Conservation (phyloP, 805 yeast genomes). For the Saccharomycopsis malanga region DNA sequence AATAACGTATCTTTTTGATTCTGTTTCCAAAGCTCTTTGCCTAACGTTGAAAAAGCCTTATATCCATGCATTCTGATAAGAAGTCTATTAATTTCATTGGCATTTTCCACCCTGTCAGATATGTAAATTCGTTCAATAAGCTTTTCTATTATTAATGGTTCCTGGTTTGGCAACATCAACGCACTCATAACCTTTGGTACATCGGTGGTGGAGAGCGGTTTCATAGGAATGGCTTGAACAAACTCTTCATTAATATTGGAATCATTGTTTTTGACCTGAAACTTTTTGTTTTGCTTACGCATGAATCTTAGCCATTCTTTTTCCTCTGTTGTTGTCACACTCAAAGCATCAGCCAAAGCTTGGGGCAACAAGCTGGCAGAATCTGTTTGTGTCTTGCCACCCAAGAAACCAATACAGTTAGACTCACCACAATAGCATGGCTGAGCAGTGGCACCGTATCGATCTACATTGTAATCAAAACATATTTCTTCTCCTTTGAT, state of each 20-base stretch:
- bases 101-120: constrained; percentile 34
- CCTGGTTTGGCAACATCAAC: constrained; percentile 63
- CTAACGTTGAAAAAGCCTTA: constrained; percentile 59
- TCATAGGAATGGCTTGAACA: constrained; percentile 50
- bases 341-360: constrained; percentile 76
- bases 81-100: constrained; percentile 41
- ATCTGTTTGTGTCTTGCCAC: constrained; percentile 96
- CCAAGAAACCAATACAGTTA: constrained; percentile 88
- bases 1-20: constrained; percentile 23
- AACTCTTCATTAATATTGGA: constrained; percentile 57
- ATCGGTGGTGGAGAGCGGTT: constrained; percentile 43
- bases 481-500: constrained; percentile 81
- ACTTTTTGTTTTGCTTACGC: constrained; percentile 39
- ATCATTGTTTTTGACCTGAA: constrained; percentile 45
- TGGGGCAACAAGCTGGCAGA: constrained; percentile 81
- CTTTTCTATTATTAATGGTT: constrained; percentile 52
- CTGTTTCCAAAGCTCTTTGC: constrained; percentile 34
- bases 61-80: constrained; percentile 83
- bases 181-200: constrained; percentile 77
- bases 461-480: constrained; percentile 54
- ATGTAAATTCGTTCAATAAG: constrained; percentile 60
- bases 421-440: constrained; percentile 91
- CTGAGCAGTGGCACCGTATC: constrained; percentile 93
- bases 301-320: constrained; percentile 63
- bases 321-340: constrained; percentile 61